phyloP scores from a whole-genome alignment of 2,329 filamentous ascomycete genomes.

The Rhynchosporium agropyri region DNA sequence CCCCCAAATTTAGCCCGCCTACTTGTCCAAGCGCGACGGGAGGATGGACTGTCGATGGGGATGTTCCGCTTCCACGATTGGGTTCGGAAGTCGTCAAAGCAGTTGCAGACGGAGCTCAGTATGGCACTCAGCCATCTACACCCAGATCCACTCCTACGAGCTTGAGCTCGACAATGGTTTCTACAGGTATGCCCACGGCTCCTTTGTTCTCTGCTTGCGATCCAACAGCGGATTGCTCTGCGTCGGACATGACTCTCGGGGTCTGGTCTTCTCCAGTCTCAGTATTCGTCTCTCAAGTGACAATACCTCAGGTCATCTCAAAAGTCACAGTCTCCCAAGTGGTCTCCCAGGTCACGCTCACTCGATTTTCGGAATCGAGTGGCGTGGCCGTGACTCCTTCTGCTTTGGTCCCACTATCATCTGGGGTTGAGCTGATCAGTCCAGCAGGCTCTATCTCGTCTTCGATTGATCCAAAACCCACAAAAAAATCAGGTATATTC shows the following conservation, averaged over 20 bases:
- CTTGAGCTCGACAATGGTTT: background rate
- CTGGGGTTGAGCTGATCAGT: background rate
- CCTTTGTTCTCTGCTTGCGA: background rate
- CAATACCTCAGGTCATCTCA: too few relatives aligned
- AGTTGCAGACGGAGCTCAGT: constrained; percentile 10
- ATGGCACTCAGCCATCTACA: background rate
- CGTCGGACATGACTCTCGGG: background rate
- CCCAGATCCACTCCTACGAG: constrained; percentile 3
- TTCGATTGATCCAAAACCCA: background rate
- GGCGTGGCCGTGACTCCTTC: background rate
- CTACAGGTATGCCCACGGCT: constrained; percentile 13
- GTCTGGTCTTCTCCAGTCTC: too few relatives aligned
- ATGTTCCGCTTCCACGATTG: constrained; percentile 68
- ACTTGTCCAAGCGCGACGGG: constrained; percentile 71
- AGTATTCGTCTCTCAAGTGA: too few relatives aligned
- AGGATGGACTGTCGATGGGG: constrained; percentile 73
- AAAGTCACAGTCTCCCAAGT: too few relatives aligned
- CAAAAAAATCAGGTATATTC: background rate
- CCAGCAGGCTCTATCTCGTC: background rate
- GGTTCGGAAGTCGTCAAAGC: constrained; percentile 44
- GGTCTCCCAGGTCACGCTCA: too few relatives aligned
- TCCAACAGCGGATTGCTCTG: background rate
- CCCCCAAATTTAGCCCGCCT: constrained; percentile 61
- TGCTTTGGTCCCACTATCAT: background rate
- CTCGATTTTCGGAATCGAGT: background rate